Percentiles rank a stretch among this genome's conserved stretches.
Evolutionary conservation across 2,329 filamentous ascomycete species (phyloP).

Genomic region (Neofusicoccum ribis): DNA sequence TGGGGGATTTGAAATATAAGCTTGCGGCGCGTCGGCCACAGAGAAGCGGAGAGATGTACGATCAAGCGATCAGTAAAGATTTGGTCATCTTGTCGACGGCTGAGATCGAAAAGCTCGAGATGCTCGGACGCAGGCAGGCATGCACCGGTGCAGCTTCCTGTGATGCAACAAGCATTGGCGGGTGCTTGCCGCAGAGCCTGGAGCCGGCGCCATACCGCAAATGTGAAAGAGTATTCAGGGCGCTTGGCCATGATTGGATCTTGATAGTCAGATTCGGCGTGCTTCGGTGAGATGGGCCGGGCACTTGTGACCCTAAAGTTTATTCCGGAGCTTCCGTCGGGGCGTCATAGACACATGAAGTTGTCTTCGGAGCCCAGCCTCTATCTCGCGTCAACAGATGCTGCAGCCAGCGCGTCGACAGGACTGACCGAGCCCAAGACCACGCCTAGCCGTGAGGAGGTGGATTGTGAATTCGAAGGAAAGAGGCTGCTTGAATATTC

Average conservation of each 20-base stretch:
- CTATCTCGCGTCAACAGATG: no score
- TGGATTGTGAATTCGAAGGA: no score
- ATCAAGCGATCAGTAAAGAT: constrained; percentile 15
- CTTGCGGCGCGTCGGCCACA: neutral
- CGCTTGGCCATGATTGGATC: neutral
- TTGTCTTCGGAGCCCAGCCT: neutral
- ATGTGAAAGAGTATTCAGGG: neutral
- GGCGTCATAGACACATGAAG: neutral
- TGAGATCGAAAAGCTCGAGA: neutral
- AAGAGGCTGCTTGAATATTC: no score
- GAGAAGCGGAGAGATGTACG: neutral
- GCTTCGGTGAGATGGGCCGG: neutral
- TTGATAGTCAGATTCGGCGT: neutral
- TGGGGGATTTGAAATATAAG: neutral
- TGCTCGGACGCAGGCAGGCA: neutral
- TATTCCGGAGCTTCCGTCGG: neutral
- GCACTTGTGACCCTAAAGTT: neutral
- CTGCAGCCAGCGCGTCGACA: no score
- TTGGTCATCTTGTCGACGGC: neutral
- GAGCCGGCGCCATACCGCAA: constrained; percentile 1
- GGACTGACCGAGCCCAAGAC: no score
- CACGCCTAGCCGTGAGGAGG: no score
- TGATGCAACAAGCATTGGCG: constrained; percentile 11
- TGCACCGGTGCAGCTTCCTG: neutral
- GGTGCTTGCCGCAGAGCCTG: constrained; percentile 14